phyloP scores from a whole-genome alignment of 306 rosid genomes.

The Ziziphus jujuba region DNA sequence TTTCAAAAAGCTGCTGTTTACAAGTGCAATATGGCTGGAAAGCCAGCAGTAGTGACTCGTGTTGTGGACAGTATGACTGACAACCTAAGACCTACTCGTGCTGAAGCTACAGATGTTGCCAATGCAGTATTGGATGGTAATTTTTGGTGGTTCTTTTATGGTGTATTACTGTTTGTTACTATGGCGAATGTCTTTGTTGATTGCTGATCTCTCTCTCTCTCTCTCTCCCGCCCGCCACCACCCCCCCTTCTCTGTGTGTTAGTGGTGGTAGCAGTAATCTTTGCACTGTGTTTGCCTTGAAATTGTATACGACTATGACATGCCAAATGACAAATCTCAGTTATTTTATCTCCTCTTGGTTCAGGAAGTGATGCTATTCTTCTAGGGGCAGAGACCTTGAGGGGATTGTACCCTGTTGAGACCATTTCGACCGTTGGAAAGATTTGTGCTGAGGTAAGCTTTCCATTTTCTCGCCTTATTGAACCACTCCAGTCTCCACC shows the following conservation, averaged over 20 bases:
- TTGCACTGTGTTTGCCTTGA: not conserved
- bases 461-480: not conserved
- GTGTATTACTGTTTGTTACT: slow-evolving; percentile 16
- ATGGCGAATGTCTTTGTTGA: not conserved
- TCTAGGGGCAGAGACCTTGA: slow-evolving; percentile 91
- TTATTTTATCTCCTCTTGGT: slow-evolving; percentile 1
- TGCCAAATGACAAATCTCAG: not conserved
- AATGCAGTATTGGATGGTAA: slow-evolving; percentile 88
- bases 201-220: not conserved
- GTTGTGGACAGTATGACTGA: slow-evolving; percentile 97
- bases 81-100: slow-evolving; percentile 97
- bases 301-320: not conserved
- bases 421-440: slow-evolving; percentile 79
- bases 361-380: slow-evolving; percentile 95
- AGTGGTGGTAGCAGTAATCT: no score
- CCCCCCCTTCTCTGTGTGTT: no score
- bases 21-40: slow-evolving; percentile 97
- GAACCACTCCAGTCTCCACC: not conserved
- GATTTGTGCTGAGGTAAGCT: slow-evolving; percentile 84
- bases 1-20: slow-evolving; percentile 90
- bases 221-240: no score
- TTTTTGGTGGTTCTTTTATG: not conserved
- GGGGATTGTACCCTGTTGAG: slow-evolving; percentile 88
- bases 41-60: slow-evolving; percentile 93
- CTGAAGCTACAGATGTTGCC: slow-evolving; percentile 99